Evolutionary conservation across 768 basidiomycete species (phyloP).

Genomic region (Pholiota microspora): DNA sequence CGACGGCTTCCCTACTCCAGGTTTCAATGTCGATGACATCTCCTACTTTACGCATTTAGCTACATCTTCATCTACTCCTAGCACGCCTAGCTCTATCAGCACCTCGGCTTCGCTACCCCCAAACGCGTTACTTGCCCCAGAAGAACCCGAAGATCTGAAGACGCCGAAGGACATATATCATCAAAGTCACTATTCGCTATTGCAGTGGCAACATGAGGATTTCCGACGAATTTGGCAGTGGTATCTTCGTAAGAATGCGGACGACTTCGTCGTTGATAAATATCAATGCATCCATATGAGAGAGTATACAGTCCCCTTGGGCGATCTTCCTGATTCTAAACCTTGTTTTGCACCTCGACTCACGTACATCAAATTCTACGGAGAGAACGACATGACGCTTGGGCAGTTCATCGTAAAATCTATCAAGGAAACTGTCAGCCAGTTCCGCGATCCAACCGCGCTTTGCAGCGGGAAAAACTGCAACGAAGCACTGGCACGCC

Average conservation of each 20-base stretch:
- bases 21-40: constrained; percentile 21
- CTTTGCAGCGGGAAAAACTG: constrained; percentile 85
- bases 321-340: constrained; percentile 63
- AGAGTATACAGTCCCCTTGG: constrained; percentile 76
- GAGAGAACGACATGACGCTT: constrained; percentile 88
- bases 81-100: too few species aligned
- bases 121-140: constrained; percentile 18
- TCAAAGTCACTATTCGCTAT: constrained; percentile 67
- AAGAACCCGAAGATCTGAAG: constrained; percentile 48
- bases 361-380: constrained; percentile 83
- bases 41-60: constrained; percentile 30
- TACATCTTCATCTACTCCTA: constrained; percentile 11
- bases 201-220: constrained; percentile 83
- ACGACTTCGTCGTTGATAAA: constrained; percentile 88
- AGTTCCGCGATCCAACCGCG: constrained; percentile 71
- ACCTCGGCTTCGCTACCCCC: constrained; percentile 6
- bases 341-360: constrained; percentile 77
- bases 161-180: constrained; percentile 67
- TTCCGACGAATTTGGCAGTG: constrained; percentile 93
- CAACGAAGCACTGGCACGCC: constrained; percentile 73
- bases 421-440: constrained; percentile 63
- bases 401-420: constrained; percentile 90
- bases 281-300: constrained; percentile 87
- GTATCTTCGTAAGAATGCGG: constrained; percentile 84
- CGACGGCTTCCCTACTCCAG: constrained; percentile 27